Evolutionary conservation across 2,329 filamentous ascomycete genomes (phyloP), one percentile per base, ranked within the genome.

Genomic region (Colletotrichum kahawae): DNA sequence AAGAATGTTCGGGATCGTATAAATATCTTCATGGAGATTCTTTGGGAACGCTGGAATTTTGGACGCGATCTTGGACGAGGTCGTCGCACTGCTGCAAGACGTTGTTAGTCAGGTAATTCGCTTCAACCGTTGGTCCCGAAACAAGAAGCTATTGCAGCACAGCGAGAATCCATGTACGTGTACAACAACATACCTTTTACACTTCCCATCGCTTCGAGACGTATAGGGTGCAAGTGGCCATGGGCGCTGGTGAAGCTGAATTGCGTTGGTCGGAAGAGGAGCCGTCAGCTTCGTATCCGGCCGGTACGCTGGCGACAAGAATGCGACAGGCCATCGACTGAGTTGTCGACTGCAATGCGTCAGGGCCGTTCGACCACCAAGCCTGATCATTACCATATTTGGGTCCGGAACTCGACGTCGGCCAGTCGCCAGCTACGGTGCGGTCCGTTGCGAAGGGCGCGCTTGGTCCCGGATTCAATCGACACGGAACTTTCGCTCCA

Each of bases 1-100:
- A 68, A 99, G 90, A 76, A 98, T 89, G 82, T 99, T 99, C 54
- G 97, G 97, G n/a, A 99, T 82, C 43, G 95, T 99, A 87, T 98
- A 98, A 81, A 99, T 98, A 82, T 99, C 95, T 85, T 99, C 97
- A 82, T 93, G 95, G 10, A 75, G 21, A 54, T 51, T 71, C 21
- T 71, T 71, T 13, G 68, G 62, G 8, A 75, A 34, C 29, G 62
- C 33, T 12, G 72, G 62, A 18, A 74, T 64, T 34, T 71, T 75
- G 38, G 68, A 63, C 18, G 43, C 56, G 60, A 71, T 36, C 60
- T 67, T 75, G 62, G 54, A 48, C 4, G 72, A 33, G 24, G 62
- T 67, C 3, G 34, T 43, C 38, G 18, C 38, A 43, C 38, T 43
- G 31, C 31, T 29, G 56, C n/a, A 33, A 48, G 38, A 27, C n/a